Conservation (phyloP, 2,329 filamentous ascomycete species). For the Phoma sp. region DNA sequence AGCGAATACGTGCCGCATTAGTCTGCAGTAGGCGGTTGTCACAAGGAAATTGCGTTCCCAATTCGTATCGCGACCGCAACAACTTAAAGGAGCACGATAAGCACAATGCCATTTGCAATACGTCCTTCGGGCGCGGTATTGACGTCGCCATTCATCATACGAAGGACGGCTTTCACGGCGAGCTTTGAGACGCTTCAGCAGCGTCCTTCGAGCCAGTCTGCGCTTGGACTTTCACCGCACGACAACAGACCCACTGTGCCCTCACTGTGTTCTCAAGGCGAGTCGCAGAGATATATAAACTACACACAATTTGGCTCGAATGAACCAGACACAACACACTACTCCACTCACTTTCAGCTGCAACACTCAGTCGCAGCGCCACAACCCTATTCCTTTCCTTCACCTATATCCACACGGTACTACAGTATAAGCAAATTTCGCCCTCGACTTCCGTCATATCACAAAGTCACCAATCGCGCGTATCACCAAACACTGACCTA, state of each 20-base stretch:
- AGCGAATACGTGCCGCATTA: conserved; percentile 11
- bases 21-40: conserved; percentile 9
- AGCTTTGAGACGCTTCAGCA: neutral
- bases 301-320: neutral
- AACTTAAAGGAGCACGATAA: neutral
- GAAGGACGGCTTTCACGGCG: conserved; percentile 2
- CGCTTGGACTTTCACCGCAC: neutral
- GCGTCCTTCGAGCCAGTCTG: neutral
- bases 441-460: neutral
- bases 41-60: conserved; percentile 13
- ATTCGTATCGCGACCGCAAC: neutral
- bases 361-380: neutral
- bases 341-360: neutral
- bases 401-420: neutral
- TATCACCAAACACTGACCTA: neutral
- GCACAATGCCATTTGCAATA: conserved; percentile 5
- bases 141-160: neutral
- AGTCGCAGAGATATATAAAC: neutral
- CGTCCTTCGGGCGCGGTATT: neutral
- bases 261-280: neutral
- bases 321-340: neutral
- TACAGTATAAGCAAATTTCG: neutral
- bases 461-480: neutral
- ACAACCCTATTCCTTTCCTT: neutral
- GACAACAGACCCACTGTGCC: neutral